These are phyloP conservation scores for Bipolaris zeicola DNA, from an alignment of 2,329 filamentous ascomycete species.

Conservation along the genomic window DNA sequence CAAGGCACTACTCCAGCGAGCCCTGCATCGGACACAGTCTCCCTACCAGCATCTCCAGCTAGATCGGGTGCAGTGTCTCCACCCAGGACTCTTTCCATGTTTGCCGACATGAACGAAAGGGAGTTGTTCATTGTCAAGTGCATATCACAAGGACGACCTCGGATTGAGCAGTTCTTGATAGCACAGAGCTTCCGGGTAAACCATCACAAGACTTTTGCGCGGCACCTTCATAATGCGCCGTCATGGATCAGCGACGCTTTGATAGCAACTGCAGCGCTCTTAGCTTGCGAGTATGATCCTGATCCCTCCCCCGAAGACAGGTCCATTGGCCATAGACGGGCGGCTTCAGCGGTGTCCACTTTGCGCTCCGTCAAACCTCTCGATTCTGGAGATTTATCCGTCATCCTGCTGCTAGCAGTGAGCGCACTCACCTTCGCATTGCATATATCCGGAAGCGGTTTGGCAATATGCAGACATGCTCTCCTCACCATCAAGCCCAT, in stretches of 20 bases:
- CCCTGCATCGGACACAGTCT: not conserved
- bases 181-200: conserved; percentile 6
- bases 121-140: conserved; percentile 8
- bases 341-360: conserved; percentile 7
- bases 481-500: conserved; percentile 8
- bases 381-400: not conserved
- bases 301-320: not conserved
- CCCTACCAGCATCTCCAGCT: not conserved
- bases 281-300: conserved; percentile 8
- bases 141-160: conserved; percentile 6
- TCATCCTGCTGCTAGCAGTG: conserved; percentile 5
- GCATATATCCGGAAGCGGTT: conserved; percentile 6
- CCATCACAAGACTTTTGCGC: conserved; percentile 11
- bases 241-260: conserved; percentile 6
- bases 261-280: conserved; percentile 10
- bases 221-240: conserved; percentile 6
- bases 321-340: conserved; percentile 6
- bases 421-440: conserved; percentile 11
- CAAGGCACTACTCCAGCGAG: not conserved
- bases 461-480: conserved; percentile 4
- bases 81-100: conserved; percentile 1
- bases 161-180: conserved; percentile 11
- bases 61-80: not conserved
- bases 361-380: conserved; percentile 2
- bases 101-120: conserved; percentile 5